Base-by-base conservation (phyloP, 2,329 filamentous ascomycete genomes). In the Penicillium brevicompactum region DNA sequence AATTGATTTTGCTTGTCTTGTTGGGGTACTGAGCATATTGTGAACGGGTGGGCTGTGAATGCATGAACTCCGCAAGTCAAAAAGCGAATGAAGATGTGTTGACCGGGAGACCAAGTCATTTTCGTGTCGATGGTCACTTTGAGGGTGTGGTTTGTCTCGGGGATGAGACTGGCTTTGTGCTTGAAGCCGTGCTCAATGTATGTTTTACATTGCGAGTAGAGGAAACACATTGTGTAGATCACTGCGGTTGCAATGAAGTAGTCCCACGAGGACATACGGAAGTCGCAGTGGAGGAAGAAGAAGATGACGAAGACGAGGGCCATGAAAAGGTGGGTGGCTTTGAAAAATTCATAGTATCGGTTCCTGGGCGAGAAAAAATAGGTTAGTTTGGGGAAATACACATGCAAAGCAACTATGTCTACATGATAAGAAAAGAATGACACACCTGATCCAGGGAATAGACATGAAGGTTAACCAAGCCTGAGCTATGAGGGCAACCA, bases 241-340 rank as follows among this genome's bases (percentile, higher is more conserved):
- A 78, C 76, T 8, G 72, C 83, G 0, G 80, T 78, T 2, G 80
- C 84, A 57, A 87, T 80, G 64, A 87, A 86, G 65, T 86, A 87
- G 70, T 86, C 80, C 81, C 81, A 85, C 2, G 82, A 84, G 1
- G 80, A 77, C 11, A 86, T 72, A 0, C 72, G 76, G 66, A 78
- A 81, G 65, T 82, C 78, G 65, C 84, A 86, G 68, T 87, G 84
- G 49, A 84, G 74, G 70, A 87, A 86, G 68, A 87, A 81, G 63
- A 84, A 83, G 8, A 86, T 47, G 16, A 85, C 70, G 60, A 86
- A 87, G 1, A 84, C 61, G 3, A 82, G 58, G 0, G 79, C 83
- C 3, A 78, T 77, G 18, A 82, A 53, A 56, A 81, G 78, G 62
- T 87, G 84, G 0, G 80, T 79, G 3, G 75, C 75, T 60, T 86